Evolutionary conservation across 495 filamentous ascomycete genomes (phyloP), one percentile per base, ranked within the genome.

Genomic region (Aspergillus baeticus): DNA sequence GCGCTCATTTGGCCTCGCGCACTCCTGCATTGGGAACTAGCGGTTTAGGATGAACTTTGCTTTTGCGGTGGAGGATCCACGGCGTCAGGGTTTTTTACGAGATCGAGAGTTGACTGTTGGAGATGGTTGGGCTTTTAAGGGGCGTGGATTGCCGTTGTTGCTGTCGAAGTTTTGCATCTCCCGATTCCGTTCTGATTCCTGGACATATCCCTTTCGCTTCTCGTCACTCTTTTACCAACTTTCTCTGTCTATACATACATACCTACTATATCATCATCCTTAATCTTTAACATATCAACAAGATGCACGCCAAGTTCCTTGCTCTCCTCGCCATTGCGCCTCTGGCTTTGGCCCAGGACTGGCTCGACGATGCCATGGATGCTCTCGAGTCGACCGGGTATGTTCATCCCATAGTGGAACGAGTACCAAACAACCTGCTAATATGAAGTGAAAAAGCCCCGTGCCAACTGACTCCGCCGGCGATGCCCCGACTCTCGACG

Each of bases 281-380:
- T 23, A 34, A 5, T 48, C 17, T 26, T 29, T 33, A 13, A 34
- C 45, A 6, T 34, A 17, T 21, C 21, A 34, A 20, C 45, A 48
- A 48, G 7, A 48, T 48, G 45, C 45, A 48, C 45, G 45, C 45
- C 0, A 48, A 48, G 18, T 48, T 34, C 17, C 6, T 48, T 17
- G 18, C 45, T 15, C 29, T 48, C 26, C 45, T 48, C 10, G 29
- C 14, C 26, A 15, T 48, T 20, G 31, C 45, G 14, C 33, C 45
- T 5, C 2, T 20, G 15, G 26, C 45, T 26, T 1, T 48, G 45
- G 45, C 14, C 45, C 45, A 48, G 45, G 45, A 48, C 45, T 48
- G 45, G 45, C 29, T 34, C 10, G 6, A 17, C 1, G 45, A 48
- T 35, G 45, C 45, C 29, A 35, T 35, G 29, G 45, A 48, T 35